phyloP scores from a whole-genome alignment of 192 early-diverging fungal genomes.

The Backusella psychrophila region DNA sequence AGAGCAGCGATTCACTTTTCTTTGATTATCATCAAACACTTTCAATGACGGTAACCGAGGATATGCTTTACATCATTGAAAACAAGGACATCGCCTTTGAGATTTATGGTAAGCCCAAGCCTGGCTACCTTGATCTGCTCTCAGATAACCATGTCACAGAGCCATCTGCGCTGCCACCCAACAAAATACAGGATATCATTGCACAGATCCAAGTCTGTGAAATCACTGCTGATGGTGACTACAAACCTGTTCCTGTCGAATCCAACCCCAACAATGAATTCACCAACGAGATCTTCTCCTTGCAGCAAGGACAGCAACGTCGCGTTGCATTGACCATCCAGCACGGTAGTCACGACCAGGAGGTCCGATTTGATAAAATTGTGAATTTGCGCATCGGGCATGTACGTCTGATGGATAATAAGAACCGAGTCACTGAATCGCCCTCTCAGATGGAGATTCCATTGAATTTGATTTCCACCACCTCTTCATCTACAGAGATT shows the following conservation, averaged over 20 bases:
- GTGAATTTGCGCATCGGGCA: constrained; percentile 42
- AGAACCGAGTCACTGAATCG: constrained; percentile 55
- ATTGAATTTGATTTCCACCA: constrained; percentile 44
- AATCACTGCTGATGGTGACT: constrained; percentile 59
- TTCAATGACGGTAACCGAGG: constrained; percentile 36
- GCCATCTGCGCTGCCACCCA: neutral
- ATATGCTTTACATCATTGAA: constrained; percentile 23
- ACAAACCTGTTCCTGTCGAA: constrained; percentile 54
- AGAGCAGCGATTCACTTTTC: constrained; percentile 26
- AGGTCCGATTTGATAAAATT: constrained; percentile 44
- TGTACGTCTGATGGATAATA: constrained; percentile 51
- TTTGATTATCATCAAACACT: constrained; percentile 59
- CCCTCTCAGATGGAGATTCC: constrained; percentile 45
- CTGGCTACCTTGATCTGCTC: constrained; percentile 25
- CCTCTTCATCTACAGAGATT: constrained; percentile 41
- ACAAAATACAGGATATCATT: constrained; percentile 55
- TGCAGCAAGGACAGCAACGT: constrained; percentile 76
- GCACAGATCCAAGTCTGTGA: constrained; percentile 68
- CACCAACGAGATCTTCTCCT: constrained; percentile 46
- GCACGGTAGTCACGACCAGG: constrained; percentile 54
- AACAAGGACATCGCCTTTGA: constrained; percentile 45
- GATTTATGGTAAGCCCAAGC: constrained; percentile 46
- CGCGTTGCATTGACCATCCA: constrained; percentile 60
- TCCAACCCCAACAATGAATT: constrained; percentile 41
- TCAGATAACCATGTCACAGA: neutral